phyloP scores from a whole-genome alignment of 2,329 filamentous ascomycete species.

The Fusarium cicatricum region DNA sequence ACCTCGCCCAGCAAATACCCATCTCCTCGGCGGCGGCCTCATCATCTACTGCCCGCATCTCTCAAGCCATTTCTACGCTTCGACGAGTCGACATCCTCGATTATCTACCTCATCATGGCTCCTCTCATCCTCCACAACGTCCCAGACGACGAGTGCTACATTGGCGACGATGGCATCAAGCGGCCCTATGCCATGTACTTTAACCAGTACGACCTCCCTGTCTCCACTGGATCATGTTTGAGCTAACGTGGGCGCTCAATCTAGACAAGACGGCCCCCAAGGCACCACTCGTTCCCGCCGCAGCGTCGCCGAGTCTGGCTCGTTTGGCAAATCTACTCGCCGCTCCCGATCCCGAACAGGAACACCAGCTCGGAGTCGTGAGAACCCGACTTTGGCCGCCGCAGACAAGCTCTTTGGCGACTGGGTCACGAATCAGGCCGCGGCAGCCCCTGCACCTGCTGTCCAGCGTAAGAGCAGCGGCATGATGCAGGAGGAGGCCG shows the following conservation, averaged over 20 bases:
- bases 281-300: constrained; percentile 59
- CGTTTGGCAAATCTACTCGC: constrained; percentile 72
- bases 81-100: constrained; percentile 1
- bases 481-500: constrained; percentile 52
- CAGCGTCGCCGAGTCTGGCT: constrained; percentile 66
- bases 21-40: constrained; percentile 2
- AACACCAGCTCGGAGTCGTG: constrained; percentile 62
- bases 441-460: constrained; percentile 39
- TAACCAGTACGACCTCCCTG: constrained; percentile 59
- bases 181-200: constrained; percentile 73
- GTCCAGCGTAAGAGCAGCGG: constrained; percentile 49
- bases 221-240: neutral
- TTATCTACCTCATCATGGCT: constrained; percentile 55
- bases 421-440: constrained; percentile 62
- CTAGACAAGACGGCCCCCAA: constrained; percentile 62
- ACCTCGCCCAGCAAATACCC: constrained; percentile 4
- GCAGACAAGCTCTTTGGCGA: constrained; percentile 69
- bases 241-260: constrained; percentile 12
- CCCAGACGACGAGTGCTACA: constrained; percentile 72
- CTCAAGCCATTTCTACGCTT: constrained; percentile 3
- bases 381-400: constrained; percentile 68
- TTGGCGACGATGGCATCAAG: constrained; percentile 71
- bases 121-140: constrained; percentile 74
- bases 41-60: constrained; percentile 7
- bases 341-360: constrained; percentile 69